Evolutionary conservation across 805 yeast species (phyloP).

Genomic region (Naumovozyma baii): DNA sequence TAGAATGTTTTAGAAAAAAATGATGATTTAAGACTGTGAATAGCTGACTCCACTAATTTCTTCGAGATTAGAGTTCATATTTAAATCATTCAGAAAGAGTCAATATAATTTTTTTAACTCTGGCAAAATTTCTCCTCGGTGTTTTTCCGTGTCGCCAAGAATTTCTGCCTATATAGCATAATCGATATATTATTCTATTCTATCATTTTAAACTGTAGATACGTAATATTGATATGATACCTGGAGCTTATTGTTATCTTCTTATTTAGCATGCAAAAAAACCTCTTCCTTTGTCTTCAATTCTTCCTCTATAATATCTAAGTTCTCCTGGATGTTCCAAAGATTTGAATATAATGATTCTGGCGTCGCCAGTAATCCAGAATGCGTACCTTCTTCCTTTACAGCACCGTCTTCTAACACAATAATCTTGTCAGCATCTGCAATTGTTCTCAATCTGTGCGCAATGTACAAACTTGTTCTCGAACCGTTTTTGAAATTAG

Average conservation of each 20-base stretch:
- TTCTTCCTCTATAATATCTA: conserved; percentile 40
- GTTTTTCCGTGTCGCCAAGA: not conserved
- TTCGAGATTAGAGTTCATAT: too few relatives aligned
- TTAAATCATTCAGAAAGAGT: too few relatives aligned
- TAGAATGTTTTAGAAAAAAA: not conserved
- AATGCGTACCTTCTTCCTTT: conserved; percentile 81
- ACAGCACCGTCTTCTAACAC: conserved; percentile 73
- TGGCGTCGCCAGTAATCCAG: conserved; percentile 41
- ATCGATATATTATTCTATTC: too few relatives aligned
- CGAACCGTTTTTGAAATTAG: conserved; percentile 45
- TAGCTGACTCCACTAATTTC: too few relatives aligned
- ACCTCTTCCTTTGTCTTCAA: conserved; percentile 20
- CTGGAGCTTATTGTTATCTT: not conserved
- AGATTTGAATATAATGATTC: conserved; percentile 64
- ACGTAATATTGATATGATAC: not conserved
- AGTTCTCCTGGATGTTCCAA: conserved; percentile 88
- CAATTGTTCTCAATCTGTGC: conserved; percentile 85
- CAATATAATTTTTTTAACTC: not conserved
- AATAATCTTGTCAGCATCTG: conserved; percentile 88
- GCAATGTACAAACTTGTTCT: conserved; percentile 88
- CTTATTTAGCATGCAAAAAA: not conserved
- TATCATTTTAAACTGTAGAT: too few relatives aligned
- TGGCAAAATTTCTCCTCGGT: not conserved
- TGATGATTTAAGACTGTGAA: not conserved
- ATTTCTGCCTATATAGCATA: too few relatives aligned